phyloP scores from a whole-genome alignment of 129 eudicot species.

The Artemisia argyi region DNA sequence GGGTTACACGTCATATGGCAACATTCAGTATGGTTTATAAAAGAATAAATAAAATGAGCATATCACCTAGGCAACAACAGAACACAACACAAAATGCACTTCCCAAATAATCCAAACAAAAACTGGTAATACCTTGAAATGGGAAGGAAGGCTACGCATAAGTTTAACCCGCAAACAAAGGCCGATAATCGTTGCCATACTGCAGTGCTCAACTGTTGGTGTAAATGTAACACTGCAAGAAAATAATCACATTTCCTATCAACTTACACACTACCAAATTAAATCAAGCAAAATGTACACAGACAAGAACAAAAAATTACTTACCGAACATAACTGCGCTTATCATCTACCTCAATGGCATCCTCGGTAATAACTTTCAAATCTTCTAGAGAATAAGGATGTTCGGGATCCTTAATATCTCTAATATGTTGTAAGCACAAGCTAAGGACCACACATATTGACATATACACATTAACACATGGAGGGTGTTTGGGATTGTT shows the following conservation, averaged over 20 bases:
- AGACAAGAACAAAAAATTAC: not conserved
- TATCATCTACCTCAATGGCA: slow-evolving; percentile 89
- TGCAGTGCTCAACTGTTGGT: slow-evolving; percentile 98
- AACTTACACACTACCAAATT: not conserved
- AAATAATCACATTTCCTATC: not conserved
- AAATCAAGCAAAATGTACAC: too few species aligned
- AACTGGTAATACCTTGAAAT: slow-evolving; percentile 64
- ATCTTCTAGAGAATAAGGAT: slow-evolving; percentile 94
- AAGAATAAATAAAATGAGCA: too few species aligned
- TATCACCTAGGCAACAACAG: too few species aligned
- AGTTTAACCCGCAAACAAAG: slow-evolving; percentile 96
- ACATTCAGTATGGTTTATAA: not conserved
- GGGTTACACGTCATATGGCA: not conserved
- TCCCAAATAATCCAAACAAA: not conserved
- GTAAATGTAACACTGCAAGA: slow-evolving; percentile 81
- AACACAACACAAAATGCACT: too few species aligned
- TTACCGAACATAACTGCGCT: slow-evolving; percentile 72
- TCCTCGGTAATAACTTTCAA: slow-evolving; percentile 91
- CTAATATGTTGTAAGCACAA: slow-evolving; percentile 71
- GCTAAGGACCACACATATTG: slow-evolving; percentile 53
- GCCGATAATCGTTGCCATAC: slow-evolving; percentile 94
- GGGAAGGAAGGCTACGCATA: slow-evolving; percentile 87
- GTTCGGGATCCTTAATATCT: slow-evolving; percentile 99
- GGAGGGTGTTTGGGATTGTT: too few species aligned
- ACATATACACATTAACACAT: not conserved